These are phyloP conservation scores for Daldinia sp. DNA, from an alignment of 2,329 filamentous ascomycete species.

Conservation along the genomic window DNA sequence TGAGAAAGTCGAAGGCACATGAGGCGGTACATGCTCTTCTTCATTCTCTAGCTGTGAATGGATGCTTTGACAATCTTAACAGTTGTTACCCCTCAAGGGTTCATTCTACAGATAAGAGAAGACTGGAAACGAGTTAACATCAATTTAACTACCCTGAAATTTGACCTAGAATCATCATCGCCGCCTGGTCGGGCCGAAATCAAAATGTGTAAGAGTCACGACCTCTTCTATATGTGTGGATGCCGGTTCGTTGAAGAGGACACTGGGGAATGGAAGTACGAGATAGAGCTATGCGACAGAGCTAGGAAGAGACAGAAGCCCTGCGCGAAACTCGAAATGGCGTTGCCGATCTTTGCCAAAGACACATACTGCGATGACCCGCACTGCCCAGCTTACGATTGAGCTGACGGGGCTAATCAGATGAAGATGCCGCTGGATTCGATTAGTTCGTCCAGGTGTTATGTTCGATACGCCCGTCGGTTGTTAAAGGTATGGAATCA, in stretches of 20 bases:
- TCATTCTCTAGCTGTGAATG: background rate
- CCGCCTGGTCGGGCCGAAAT: background rate
- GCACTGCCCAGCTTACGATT: constrained; percentile 44
- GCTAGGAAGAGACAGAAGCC: constrained; percentile 33
- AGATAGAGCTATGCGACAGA: constrained; percentile 43
- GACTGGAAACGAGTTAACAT: background rate
- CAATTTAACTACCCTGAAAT: background rate
- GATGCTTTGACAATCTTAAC: background rate
- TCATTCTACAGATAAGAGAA: background rate
- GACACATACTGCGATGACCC: constrained; percentile 46
- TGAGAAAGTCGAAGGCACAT: background rate
- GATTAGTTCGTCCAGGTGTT: constrained; percentile 10
- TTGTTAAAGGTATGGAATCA: background rate
- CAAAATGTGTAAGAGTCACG: constrained; percentile 46
- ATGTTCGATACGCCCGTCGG: constrained; percentile 16
- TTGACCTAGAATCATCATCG: background rate
- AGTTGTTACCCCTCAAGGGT: background rate
- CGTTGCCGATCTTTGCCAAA: constrained; percentile 45
- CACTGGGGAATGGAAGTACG: constrained; percentile 42
- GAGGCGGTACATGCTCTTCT: background rate
- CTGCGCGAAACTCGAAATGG: constrained; percentile 44
- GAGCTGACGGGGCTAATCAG: background rate
- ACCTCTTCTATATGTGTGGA: constrained; percentile 48
- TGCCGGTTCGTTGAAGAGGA: constrained; percentile 42
- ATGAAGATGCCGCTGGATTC: constrained; percentile 4